These are phyloP conservation scores for Podospora appendiculata DNA, from an alignment of 495 filamentous ascomycete species.

Conservation along the genomic window DNA sequence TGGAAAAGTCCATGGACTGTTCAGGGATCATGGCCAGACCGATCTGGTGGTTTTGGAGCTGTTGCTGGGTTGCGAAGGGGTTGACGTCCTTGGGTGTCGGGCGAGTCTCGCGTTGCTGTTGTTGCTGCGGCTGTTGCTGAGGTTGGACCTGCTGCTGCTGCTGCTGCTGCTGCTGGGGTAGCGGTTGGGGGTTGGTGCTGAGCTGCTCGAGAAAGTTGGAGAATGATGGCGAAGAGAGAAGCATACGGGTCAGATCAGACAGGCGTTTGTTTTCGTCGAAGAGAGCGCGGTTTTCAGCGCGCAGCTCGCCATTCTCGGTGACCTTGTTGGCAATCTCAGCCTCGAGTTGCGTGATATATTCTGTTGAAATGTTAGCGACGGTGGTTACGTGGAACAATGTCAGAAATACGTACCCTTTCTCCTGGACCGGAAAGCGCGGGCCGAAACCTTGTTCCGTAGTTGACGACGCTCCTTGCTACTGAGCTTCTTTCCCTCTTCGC, in stretches of 20 bases:
- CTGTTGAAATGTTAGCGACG: slow-evolving; percentile 51
- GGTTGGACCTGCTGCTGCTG: slow-evolving; percentile 15
- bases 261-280: slow-evolving; percentile 74
- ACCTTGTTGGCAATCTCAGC: slow-evolving; percentile 66
- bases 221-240: slow-evolving; percentile 83
- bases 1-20: slow-evolving; percentile 56
- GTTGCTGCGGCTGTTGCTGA: neutral
- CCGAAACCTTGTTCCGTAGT: slow-evolving; percentile 95
- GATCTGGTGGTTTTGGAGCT: slow-evolving; percentile 49
- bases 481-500: slow-evolving; percentile 95
- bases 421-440: slow-evolving; percentile 87
- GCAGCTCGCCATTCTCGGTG: slow-evolving; percentile 64
- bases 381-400: neutral
- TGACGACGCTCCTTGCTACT: slow-evolving; percentile 91
- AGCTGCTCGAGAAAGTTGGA: slow-evolving; percentile 71
- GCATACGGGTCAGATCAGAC: slow-evolving; percentile 68
- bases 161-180: slow-evolving; percentile 26
- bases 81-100: slow-evolving; percentile 57
- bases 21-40: slow-evolving; percentile 72
- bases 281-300: slow-evolving; percentile 62
- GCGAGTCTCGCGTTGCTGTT: slow-evolving; percentile 30
- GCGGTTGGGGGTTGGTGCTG: slow-evolving; percentile 39
- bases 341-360: slow-evolving; percentile 93
- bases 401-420: slow-evolving; percentile 72
- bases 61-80: slow-evolving; percentile 48